phyloP scores from a whole-genome alignment of 2,329 filamentous ascomycete genomes.

The Neonectria coccinea region DNA sequence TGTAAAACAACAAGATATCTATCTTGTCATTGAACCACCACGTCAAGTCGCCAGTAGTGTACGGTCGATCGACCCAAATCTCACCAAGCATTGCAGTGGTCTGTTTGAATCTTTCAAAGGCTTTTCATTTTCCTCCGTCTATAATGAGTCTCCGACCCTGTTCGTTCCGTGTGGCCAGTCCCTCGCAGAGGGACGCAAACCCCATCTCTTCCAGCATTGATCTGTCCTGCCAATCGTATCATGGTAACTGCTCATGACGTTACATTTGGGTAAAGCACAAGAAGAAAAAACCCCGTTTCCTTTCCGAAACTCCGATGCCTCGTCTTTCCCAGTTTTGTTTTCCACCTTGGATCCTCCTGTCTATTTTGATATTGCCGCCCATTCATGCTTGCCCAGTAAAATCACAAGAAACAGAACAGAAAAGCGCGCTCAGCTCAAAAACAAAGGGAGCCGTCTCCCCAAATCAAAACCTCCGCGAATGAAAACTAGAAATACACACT shows the following conservation, averaged over 20 bases:
- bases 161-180: neutral
- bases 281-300: neutral
- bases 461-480: slow-evolving; percentile 5
- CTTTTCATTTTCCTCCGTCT: slow-evolving; percentile 5
- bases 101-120: neutral
- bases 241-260: slow-evolving; percentile 3
- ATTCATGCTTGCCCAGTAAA: slow-evolving; percentile 18
- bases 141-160: slow-evolving; percentile 1
- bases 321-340: slow-evolving; percentile 21
- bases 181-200: neutral
- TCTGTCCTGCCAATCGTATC: neutral
- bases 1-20: neutral
- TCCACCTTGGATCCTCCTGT: slow-evolving; percentile 19
- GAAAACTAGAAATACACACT: slow-evolving; percentile 21
- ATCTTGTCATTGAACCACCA: neutral
- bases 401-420: slow-evolving; percentile 8
- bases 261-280: neutral
- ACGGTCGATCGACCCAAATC: neutral
- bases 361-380: slow-evolving; percentile 30
- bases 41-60: neutral
- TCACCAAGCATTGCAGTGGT: neutral
- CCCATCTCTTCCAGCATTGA: slow-evolving; percentile 11
- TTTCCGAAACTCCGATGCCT: slow-evolving; percentile 6
- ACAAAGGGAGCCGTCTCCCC: slow-evolving; percentile 6
- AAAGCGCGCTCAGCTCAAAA: slow-evolving; percentile 15